These are phyloP conservation scores for Cicer judaicum DNA, from an alignment of 306 rosid genomes.

Conservation along the genomic window DNA sequence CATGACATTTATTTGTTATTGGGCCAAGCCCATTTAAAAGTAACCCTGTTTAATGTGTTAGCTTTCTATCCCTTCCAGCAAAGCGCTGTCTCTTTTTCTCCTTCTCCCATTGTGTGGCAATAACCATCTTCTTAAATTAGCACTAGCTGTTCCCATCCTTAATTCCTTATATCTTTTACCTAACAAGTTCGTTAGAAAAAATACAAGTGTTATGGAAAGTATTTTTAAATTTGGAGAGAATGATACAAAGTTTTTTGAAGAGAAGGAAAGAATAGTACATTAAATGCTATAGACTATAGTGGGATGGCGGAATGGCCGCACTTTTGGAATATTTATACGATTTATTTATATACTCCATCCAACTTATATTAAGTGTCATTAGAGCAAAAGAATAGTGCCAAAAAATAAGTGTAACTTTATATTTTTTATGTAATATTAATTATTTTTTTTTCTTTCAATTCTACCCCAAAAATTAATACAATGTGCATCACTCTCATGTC, in stretches of 20 bases:
- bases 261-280: not conserved
- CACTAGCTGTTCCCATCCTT: not conserved
- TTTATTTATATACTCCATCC: not conserved
- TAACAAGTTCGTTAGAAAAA: conserved; percentile 21
- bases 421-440: not conserved
- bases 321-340: not conserved
- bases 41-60: no score
- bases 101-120: no score
- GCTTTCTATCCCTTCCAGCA: no score
- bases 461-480: not conserved
- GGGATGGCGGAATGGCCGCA: not conserved
- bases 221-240: conserved; percentile 2
- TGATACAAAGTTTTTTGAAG: not conserved
- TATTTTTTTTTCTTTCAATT: not conserved
- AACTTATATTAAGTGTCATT: not conserved
- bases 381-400: not conserved
- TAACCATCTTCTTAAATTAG: not conserved
- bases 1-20: no score
- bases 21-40: no score
- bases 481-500: not conserved
- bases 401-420: not conserved
- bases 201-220: conserved; percentile 2
- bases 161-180: not conserved
- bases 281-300: not conserved
- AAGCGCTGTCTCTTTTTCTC: no score